These are phyloP conservation scores for Cudoniella acicularis DNA, from an alignment of 495 filamentous ascomycete genomes.

Conservation along the genomic window DNA sequence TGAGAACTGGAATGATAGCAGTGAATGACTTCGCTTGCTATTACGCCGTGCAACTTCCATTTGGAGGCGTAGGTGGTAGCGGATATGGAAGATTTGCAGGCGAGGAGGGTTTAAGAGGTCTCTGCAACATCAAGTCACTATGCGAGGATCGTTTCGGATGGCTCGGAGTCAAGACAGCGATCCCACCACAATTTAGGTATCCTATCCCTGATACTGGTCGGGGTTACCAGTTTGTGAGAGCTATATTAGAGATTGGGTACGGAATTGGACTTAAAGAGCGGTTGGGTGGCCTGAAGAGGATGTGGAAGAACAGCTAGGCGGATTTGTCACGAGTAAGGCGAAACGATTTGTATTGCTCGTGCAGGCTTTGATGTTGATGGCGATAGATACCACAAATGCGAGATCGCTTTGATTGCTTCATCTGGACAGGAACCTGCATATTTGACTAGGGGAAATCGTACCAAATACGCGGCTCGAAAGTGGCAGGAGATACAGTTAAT, in stretches of 20 bases:
- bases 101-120: constrained; percentile 75
- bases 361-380: neutral
- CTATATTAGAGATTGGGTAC: constrained; percentile 53
- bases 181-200: constrained; percentile 76
- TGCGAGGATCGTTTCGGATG: constrained; percentile 69
- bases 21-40: constrained; percentile 93
- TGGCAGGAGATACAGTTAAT: no score
- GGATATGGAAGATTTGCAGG: constrained; percentile 94
- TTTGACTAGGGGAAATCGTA: no score
- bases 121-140: constrained; percentile 85
- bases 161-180: constrained; percentile 63
- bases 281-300: constrained; percentile 10
- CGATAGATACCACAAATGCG: neutral
- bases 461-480: no score
- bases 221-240: constrained; percentile 54
- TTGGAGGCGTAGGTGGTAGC: constrained; percentile 81
- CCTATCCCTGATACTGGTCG: constrained; percentile 57
- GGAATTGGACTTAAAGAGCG: constrained; percentile 21
- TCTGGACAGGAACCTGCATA: no score
- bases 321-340: neutral
- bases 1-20: constrained; percentile 84
- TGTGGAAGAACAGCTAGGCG: constrained; percentile 18
- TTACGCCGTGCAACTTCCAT: constrained; percentile 90
- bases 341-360: neutral
- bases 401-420: neutral